Percentiles rank a stretch among this genome's conserved stretches.
Conservation (phyloP, 2,329 filamentous ascomycete species). For the Camillea tinctor region DNA sequence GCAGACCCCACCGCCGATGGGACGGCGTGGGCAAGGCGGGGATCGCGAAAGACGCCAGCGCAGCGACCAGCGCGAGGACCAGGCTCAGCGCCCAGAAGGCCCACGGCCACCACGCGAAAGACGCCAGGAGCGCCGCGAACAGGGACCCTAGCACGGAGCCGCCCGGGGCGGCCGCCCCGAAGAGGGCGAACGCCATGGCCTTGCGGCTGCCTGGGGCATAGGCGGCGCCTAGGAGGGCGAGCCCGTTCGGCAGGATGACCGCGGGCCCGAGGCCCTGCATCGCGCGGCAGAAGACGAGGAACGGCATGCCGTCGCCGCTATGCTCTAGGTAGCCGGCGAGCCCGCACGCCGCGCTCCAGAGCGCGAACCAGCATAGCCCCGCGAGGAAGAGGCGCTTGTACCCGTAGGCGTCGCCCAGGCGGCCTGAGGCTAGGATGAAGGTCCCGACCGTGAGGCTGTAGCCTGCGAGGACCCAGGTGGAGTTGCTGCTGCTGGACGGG, state of each 20-base stretch:
- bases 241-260: constrained; percentile 53
- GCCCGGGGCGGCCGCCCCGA: constrained; percentile 34
- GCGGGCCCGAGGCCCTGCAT: constrained; percentile 56
- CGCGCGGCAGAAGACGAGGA: constrained; percentile 47
- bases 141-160: constrained; percentile 32
- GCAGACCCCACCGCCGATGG: background rate
- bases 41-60: constrained; percentile 18
- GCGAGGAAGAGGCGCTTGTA: constrained; percentile 44
- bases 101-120: constrained; percentile 33
- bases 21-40: background rate
- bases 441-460: constrained; percentile 45
- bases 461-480: constrained; percentile 44
- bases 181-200: constrained; percentile 35
- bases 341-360: constrained; percentile 40
- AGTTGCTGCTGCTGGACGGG: constrained; percentile 32
- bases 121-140: constrained; percentile 28
- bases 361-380: constrained; percentile 42
- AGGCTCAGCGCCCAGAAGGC: constrained; percentile 29
- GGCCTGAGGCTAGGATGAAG: constrained; percentile 46
- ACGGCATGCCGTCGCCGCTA: no score
- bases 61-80: constrained; percentile 25
- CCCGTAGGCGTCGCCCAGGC: constrained; percentile 46
- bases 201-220: constrained; percentile 43
- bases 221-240: constrained; percentile 53
- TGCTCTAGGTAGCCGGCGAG: no score